Evolutionary conservation across 2,329 filamentous ascomycete species (phyloP).

Genomic region (Ascochyta clinopodiicola): DNA sequence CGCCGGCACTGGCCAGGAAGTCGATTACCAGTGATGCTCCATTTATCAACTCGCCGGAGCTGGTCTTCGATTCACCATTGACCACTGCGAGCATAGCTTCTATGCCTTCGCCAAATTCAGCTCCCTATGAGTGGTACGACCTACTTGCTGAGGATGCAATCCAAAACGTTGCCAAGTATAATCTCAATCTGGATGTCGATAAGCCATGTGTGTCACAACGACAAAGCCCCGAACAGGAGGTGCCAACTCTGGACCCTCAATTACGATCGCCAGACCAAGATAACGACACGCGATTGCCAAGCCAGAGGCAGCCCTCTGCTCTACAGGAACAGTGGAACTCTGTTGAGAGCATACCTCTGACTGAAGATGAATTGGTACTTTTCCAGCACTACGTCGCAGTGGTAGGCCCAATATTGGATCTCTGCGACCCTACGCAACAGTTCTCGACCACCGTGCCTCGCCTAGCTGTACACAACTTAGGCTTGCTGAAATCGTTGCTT

Average conservation of each 20-base stretch:
- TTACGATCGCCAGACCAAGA: conserved; percentile 18
- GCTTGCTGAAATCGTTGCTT: conserved; percentile 64
- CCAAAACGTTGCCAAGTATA: conserved; percentile 45
- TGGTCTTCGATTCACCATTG: conserved; percentile 41
- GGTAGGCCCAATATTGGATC: conserved; percentile 51
- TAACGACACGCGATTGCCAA: conserved; percentile 4
- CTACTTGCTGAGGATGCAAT: conserved; percentile 55
- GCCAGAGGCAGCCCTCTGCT: conserved; percentile 5
- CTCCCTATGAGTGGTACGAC: conserved; percentile 59
- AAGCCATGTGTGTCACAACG: conserved; percentile 32
- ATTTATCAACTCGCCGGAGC: conserved; percentile 37
- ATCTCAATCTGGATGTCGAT: conserved; percentile 41
- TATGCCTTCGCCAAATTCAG: conserved; percentile 50
- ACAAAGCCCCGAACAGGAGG: conserved; percentile 33
- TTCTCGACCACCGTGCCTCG: conserved; percentile 44
- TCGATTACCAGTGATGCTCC: conserved; percentile 28
- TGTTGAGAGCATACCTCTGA: conserved; percentile 32
- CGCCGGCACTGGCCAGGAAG: conserved; percentile 25
- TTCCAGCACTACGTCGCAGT: conserved; percentile 50
- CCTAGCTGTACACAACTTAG: conserved; percentile 59
- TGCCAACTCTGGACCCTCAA: conserved; percentile 22
- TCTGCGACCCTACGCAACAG: conserved; percentile 53
- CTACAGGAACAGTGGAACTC: conserved; percentile 38
- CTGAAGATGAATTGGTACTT: conserved; percentile 47
- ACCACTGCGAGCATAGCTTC: conserved; percentile 36